phyloP scores from a whole-genome alignment of 2,329 filamentous ascomycete genomes.

The Fusarium chaquense region DNA sequence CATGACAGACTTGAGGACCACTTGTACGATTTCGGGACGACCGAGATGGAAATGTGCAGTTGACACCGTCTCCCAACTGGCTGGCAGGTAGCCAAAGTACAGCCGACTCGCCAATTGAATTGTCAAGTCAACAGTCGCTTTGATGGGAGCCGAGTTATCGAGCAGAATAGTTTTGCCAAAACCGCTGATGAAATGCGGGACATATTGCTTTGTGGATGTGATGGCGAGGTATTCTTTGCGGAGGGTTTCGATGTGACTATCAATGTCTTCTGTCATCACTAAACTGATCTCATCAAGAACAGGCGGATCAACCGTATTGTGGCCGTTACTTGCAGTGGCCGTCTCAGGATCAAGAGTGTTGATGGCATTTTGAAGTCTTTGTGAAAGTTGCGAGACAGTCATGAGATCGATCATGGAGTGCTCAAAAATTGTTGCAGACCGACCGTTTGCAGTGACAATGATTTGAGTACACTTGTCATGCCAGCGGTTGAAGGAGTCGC shows the following conservation, averaged over 20 bases:
- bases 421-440: conserved; percentile 10
- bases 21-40: conserved; percentile 5
- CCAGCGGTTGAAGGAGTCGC: conserved; percentile 17
- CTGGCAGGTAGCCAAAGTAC: conserved; percentile 14
- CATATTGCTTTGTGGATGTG: conserved; percentile 6
- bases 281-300: not conserved
- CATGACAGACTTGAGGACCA: conserved; percentile 5
- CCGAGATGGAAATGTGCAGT: conserved; percentile 13
- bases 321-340: not conserved
- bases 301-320: not conserved
- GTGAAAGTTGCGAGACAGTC: conserved; percentile 10
- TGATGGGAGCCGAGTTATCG: conserved; percentile 3
- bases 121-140: conserved; percentile 6
- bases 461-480: conserved; percentile 16
- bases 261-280: not conserved
- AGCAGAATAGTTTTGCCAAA: conserved; percentile 4
- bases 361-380: not conserved
- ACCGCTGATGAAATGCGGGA: not conserved
- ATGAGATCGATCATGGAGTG: conserved; percentile 21
- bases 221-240: conserved; percentile 2
- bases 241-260: not conserved
- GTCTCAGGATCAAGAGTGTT: not conserved
- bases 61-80: conserved; percentile 18
- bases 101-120: conserved; percentile 11
- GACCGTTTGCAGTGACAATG: conserved; percentile 8